Conservation (phyloP, 495 filamentous ascomycete genomes). For the Pseudevernia furfuracea region DNA sequence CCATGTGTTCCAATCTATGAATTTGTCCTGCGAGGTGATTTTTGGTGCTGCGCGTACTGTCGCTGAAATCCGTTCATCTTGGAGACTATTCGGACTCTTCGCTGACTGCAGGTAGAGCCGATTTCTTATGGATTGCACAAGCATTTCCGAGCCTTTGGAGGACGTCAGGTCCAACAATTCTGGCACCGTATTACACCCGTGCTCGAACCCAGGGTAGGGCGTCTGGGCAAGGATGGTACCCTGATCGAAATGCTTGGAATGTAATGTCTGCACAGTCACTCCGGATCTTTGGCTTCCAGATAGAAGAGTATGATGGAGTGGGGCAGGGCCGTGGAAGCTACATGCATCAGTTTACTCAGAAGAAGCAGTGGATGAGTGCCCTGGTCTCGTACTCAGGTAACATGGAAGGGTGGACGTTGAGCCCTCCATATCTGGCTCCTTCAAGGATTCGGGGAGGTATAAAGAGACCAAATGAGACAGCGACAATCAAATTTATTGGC, state of each 20-base stretch:
- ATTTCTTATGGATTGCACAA: slow-evolving; percentile 50
- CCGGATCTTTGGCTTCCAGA: slow-evolving; percentile 49
- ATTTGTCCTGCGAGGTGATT: slow-evolving; percentile 45
- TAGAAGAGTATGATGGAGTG: slow-evolving; percentile 73
- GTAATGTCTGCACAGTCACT: slow-evolving; percentile 77
- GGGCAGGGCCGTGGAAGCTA: slow-evolving; percentile 68
- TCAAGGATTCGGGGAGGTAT: slow-evolving; percentile 70
- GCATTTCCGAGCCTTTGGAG: slow-evolving; percentile 49
- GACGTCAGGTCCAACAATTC: slow-evolving; percentile 37
- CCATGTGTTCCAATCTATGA: slow-evolving; percentile 48
- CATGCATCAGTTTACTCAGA: neutral
- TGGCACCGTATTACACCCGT: slow-evolving; percentile 39
- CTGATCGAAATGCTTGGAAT: slow-evolving; percentile 65
- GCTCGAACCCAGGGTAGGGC: slow-evolving; percentile 42
- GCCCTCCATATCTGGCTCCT: slow-evolving; percentile 65
- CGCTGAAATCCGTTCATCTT: slow-evolving; percentile 20
- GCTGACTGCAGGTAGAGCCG: slow-evolving; percentile 48
- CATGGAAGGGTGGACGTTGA: slow-evolving; percentile 93
- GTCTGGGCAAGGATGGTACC: slow-evolving; percentile 68
- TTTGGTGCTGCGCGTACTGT: slow-evolving; percentile 40
- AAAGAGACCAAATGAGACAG: slow-evolving; percentile 92
- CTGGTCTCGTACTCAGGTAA: slow-evolving; percentile 61
- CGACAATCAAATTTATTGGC: slow-evolving; percentile 73
- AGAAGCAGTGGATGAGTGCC: neutral
- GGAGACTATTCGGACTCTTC: neutral